Evolutionary conservation across 2,329 filamentous ascomycete genomes (phyloP), one percentile per base, ranked within the genome.

Genomic region (Reticulascus tulasneorum): DNA sequence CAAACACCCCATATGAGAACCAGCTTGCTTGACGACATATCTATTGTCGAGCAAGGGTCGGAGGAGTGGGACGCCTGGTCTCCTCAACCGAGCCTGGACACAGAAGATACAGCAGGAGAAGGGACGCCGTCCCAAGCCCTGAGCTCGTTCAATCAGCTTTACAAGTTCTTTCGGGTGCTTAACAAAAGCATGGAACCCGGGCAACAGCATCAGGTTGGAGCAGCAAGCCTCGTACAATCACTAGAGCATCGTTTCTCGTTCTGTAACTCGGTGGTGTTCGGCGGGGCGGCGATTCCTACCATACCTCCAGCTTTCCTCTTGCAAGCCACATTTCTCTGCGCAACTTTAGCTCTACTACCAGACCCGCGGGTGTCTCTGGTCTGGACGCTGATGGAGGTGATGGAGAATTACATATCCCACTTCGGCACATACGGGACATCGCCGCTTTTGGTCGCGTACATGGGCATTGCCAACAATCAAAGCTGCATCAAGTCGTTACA

Each of bases 1-100:
- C 65, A 65, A 22, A 58, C 64, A 9, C 64, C 73, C 3, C 71
- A 75, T 50, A 63, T 82, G 37, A 52, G 58, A 9, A 62, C 65
- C 11, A 70, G 77, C 33, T 53, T 76, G 18, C 56, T 64, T n/a
- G 55, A 58, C 23, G 52, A 55, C 33, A 40, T 69, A 20, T 69
- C 70, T 4, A 61, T 84, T 3, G 67, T 76, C 18, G 80, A 85
- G 54, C 79, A 84, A 47, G 80, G 80, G 2, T 60, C 82, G 15
- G 84, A 87, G 50, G 82, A 87, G 59, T 87, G 83, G 83, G 78
- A 84, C 46, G 77, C 80, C 2, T 88, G 84, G 84, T 67, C 69
- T 13, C 74, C 79, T 18, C 66, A 67, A 40, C 48, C 53, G 5
- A 62, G 56, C 4, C 65, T 67, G 31, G 60, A 62, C 5, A 28